Conservation (phyloP, 108 stramenopile species). For the Skeletonema grethae region DNA sequence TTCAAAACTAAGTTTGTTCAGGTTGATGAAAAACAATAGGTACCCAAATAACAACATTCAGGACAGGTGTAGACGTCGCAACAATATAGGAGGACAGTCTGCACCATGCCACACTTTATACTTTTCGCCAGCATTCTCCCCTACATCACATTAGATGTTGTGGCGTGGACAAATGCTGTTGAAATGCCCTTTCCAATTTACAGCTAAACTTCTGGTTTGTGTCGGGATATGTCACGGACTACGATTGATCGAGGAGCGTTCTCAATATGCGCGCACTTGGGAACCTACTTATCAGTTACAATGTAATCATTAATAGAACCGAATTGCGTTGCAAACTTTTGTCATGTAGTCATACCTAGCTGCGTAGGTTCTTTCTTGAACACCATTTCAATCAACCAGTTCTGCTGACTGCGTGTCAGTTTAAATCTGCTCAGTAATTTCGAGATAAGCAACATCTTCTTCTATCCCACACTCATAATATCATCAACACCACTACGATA, state of each 20-base stretch:
- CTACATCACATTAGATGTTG: not conserved
- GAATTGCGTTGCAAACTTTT: conserved; percentile 20
- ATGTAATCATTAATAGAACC: conserved; percentile 35
- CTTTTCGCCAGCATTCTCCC: conserved; percentile 2
- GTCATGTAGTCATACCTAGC: too few relatives aligned
- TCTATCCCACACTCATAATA: too few relatives aligned
- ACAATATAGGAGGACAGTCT: conserved; percentile 1
- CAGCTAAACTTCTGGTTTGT: conserved; percentile 16
- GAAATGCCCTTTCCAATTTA: conserved; percentile 3
- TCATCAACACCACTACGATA: too few relatives aligned
- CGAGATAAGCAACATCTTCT: too few relatives aligned
- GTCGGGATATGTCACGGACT: not conserved
- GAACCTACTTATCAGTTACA: conserved; percentile 24
- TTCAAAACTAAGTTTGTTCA: conserved; percentile 21
- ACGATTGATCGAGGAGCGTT: conserved; percentile 10
- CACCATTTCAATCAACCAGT: too few relatives aligned
- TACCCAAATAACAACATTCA: not conserved
- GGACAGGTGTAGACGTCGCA: not conserved
- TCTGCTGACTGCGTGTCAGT: too few relatives aligned
- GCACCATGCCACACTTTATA: not conserved
- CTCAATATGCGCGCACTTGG: conserved; percentile 29
- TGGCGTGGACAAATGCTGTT: conserved; percentile 1
- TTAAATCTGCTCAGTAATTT: too few relatives aligned
- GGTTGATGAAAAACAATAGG: conserved; percentile 3
- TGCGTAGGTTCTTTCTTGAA: too few relatives aligned